A percentile compares a stretch with the other conserved stretches of the same genome.
phyloP scores from a whole-genome alignment of 208 protist genomes.

The Borovskyia barvae region DNA sequence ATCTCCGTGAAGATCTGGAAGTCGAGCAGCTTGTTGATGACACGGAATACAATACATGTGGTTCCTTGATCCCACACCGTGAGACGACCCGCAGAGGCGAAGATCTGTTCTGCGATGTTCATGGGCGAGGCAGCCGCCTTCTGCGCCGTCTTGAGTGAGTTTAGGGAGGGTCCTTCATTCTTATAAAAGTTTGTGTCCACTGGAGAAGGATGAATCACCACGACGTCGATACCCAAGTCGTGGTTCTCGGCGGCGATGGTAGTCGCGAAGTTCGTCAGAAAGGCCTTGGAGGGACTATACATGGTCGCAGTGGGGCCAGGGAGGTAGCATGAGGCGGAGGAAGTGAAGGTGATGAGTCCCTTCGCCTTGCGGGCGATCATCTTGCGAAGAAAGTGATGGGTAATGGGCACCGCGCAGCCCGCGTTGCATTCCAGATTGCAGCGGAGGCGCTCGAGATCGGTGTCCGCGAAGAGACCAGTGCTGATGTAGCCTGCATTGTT shows the following conservation, averaged over 20 bases:
- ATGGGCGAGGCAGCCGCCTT: slow-evolving; percentile 68
- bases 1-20: slow-evolving; percentile 83
- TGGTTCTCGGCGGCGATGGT: slow-evolving; percentile 81
- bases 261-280: slow-evolving; percentile 83
- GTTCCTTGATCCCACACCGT: slow-evolving; percentile 86
- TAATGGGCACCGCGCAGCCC: slow-evolving; percentile 80
- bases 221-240: slow-evolving; percentile 82
- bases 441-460: slow-evolving; percentile 71
- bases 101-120: slow-evolving; percentile 84
- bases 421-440: slow-evolving; percentile 92
- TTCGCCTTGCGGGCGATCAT: slow-evolving; percentile 78
- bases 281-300: slow-evolving; percentile 93
- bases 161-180: slow-evolving; percentile 70
- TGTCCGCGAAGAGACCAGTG: slow-evolving; percentile 90
- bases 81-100: slow-evolving; percentile 75
- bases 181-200: slow-evolving; percentile 92
- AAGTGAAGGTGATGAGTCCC: slow-evolving; percentile 91
- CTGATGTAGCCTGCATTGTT: slow-evolving; percentile 95
- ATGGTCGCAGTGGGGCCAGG: slow-evolving; percentile 85
- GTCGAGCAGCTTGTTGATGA: slow-evolving; percentile 83
- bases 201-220: slow-evolving; percentile 86
- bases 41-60: slow-evolving; percentile 62
- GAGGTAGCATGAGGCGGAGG: slow-evolving; percentile 75
- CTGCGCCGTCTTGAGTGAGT: slow-evolving; percentile 70
- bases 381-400: slow-evolving; percentile 83